Evolutionary conservation across 1,284 basidiomycete species (phyloP).

Genomic region (Ustilago vetiveriae): DNA sequence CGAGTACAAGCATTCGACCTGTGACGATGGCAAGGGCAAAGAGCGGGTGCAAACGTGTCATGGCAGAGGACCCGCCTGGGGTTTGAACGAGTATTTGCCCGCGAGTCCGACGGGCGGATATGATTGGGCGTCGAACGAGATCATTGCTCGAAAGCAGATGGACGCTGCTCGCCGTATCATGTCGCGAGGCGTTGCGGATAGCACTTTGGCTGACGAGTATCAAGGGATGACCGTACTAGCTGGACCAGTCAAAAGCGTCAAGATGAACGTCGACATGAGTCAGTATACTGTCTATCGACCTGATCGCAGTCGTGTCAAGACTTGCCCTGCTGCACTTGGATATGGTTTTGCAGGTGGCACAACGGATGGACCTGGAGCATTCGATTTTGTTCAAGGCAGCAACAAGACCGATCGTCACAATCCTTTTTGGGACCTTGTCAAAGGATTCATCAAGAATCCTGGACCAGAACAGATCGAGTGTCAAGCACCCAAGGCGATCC

Average conservation of each 20-base stretch:
- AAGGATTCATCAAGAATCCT: slow-evolving; percentile 75
- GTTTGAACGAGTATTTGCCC: slow-evolving; percentile 27
- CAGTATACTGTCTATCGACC: slow-evolving; percentile 75
- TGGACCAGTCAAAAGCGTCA: slow-evolving; percentile 48
- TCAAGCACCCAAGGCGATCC: slow-evolving; percentile 81
- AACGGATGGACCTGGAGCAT: slow-evolving; percentile 81
- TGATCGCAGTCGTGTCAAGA: slow-evolving; percentile 76
- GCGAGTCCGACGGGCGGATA: slow-evolving; percentile 53
- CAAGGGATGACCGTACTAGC: slow-evolving; percentile 24
- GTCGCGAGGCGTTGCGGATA: slow-evolving; percentile 7
- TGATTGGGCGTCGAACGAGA: slow-evolving; percentile 56
- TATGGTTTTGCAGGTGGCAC: slow-evolving; percentile 73
- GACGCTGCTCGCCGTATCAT: slow-evolving; percentile 50
- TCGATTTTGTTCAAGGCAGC: slow-evolving; percentile 81
- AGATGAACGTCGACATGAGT: slow-evolving; percentile 72
- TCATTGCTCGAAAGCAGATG: slow-evolving; percentile 55
- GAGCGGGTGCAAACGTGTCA: slow-evolving; percentile 56
- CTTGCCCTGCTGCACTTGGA: slow-evolving; percentile 80
- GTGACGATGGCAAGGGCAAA: slow-evolving; percentile 42
- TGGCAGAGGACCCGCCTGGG: slow-evolving; percentile 54
- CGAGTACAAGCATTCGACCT: slow-evolving; percentile 55
- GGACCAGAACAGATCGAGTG: slow-evolving; percentile 77
- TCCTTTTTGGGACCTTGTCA: slow-evolving; percentile 79
- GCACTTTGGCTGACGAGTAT: slow-evolving; percentile 16
- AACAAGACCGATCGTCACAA: slow-evolving; percentile 76